Conservation (phyloP, 495 filamentous ascomycete species). For the Penicillium flavigenum region DNA sequence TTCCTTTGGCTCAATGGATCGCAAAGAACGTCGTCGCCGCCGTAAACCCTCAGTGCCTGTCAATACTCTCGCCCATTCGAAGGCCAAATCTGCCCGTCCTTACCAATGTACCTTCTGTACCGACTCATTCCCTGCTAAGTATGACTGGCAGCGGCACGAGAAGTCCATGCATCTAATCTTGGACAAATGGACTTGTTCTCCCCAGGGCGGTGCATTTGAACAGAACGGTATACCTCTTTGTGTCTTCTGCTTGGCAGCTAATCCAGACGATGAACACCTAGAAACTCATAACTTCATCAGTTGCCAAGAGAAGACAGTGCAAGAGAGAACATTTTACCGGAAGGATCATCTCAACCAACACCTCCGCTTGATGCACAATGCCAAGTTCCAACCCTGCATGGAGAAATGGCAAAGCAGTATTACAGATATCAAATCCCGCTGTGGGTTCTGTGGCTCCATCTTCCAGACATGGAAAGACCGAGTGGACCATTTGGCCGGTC, state of each 20-base stretch:
- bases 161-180: constrained; percentile 81
- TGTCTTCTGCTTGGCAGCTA: constrained; percentile 67
- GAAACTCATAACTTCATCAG: constrained; percentile 72
- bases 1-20: constrained; percentile 68
- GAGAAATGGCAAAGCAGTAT: constrained; percentile 74
- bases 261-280: constrained; percentile 68
- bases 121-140: constrained; percentile 82
- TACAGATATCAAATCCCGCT: constrained; percentile 68
- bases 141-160: constrained; percentile 90
- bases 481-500: constrained; percentile 68
- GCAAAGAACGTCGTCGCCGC: constrained; percentile 69
- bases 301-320: constrained; percentile 70
- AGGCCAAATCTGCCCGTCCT: constrained; percentile 45
- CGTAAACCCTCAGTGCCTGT: constrained; percentile 53
- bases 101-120: constrained; percentile 94
- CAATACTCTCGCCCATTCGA: constrained; percentile 44
- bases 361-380: constrained; percentile 73
- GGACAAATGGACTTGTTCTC: constrained; percentile 85
- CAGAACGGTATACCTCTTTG: constrained; percentile 52
- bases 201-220: constrained; percentile 47
- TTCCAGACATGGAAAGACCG: constrained; percentile 72
- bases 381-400: constrained; percentile 69
- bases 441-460: constrained; percentile 67
- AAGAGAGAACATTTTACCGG: constrained; percentile 79
- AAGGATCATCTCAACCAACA: constrained; percentile 90